Evolutionary conservation across 2,329 filamentous ascomycete species (phyloP), one percentile per base, ranked within the genome.

Genomic region (Aciculosporium take): DNA sequence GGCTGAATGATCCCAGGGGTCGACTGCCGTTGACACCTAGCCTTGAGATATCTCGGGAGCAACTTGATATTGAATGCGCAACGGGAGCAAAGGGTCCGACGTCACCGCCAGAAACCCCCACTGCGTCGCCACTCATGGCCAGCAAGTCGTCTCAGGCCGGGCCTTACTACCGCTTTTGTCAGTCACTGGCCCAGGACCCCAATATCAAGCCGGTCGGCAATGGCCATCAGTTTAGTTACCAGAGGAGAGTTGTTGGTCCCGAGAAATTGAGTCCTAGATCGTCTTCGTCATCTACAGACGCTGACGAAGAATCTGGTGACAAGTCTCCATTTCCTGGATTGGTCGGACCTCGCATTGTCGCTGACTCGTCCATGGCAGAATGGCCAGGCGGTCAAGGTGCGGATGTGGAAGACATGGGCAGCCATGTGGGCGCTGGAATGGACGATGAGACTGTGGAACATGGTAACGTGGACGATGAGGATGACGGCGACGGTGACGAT

Each of bases 101-200:
- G 42, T 70, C 67, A 50, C 67, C 67, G 47, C 67, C 67, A 31
- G 64, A 66, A 38, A 69, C 66, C 31, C 67, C 67, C 39, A 66
- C 63, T 31, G 56, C 59, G 28, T 58, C 59, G 41, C 59, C 61
- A 42, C 51, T 54, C 24, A 52, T 57, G 45, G 49, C 53, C 39
- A 58, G 57, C 49, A 60, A 54, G 47, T 56, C 54, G 34, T 53
- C 53, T 12, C 54, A 53, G 46, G 49, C 57, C 50, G 51, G 57
- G 43, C 49, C 53, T 43, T 59, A 60, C 43, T 51, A 55, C 39
- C 55, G 54, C 42, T 52, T 53, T 34, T 49, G 54, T 37, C 54
- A 51, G 12, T 43, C 57, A n/a, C 43, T 60, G 10, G 45, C 50
- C 13, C 55, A 58, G 36, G 60, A 63, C 37, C 57, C 62, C 10